phyloP scores from a whole-genome alignment of 768 basidiomycete genomes.

The Lactarius indigo region DNA sequence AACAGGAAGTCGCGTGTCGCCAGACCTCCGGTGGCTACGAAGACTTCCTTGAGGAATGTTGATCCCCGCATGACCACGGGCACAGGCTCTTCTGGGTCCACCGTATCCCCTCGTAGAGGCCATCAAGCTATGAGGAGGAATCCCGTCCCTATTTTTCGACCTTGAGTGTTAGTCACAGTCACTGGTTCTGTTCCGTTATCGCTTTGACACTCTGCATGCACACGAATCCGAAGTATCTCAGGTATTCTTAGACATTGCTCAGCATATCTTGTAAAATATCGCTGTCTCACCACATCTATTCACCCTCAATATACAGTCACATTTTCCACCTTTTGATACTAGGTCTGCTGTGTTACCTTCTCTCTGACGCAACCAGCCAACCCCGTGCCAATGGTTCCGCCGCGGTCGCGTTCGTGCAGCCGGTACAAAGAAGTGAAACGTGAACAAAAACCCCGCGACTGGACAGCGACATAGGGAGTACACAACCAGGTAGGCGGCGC shows the following conservation, averaged over 20 bases:
- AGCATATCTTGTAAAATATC: slow-evolving; percentile 21
- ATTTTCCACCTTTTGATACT: neutral
- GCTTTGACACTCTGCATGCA: neutral
- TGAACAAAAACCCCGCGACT: neutral
- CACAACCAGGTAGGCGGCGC: neutral
- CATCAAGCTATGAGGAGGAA: slow-evolving; percentile 10
- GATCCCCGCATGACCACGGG: slow-evolving; percentile 13
- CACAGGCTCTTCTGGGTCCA: neutral
- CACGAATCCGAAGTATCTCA: neutral
- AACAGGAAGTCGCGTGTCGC: neutral
- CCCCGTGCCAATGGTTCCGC: neutral
- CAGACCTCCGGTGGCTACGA: slow-evolving; percentile 13
- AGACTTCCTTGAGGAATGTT: slow-evolving; percentile 16
- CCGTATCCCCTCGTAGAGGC: slow-evolving; percentile 1
- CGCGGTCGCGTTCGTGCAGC: neutral
- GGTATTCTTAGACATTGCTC: slow-evolving; percentile 8
- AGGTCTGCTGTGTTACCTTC: neutral
- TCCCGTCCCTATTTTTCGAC: neutral
- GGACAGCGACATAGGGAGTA: neutral
- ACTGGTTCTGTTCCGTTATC: neutral
- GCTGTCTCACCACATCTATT: slow-evolving; percentile 5
- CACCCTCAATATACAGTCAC: slow-evolving; percentile 4
- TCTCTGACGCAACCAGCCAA: neutral
- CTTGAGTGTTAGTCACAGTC: slow-evolving; percentile 11
- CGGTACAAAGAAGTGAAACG: neutral